phyloP scores from a whole-genome alignment of 2,329 filamentous ascomycete species.

The Sphaerulina musiva region DNA sequence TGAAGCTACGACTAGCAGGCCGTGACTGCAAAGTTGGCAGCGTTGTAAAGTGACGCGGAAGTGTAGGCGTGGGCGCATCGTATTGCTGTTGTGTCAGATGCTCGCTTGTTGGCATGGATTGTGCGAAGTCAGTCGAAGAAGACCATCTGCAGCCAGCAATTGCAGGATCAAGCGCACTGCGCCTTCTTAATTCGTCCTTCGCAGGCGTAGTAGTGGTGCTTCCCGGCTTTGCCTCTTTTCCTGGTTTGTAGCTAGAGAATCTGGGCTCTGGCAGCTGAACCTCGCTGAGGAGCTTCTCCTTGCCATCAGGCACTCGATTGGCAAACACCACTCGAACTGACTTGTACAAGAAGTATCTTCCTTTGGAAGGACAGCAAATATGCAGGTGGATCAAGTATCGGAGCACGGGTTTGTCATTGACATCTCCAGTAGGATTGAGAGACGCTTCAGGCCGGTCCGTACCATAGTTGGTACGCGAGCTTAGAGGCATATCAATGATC shows the following conservation, averaged over 20 bases:
- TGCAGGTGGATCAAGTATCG: constrained; percentile 89
- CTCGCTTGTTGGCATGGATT: constrained; percentile 21
- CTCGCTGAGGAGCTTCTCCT: constrained; percentile 86
- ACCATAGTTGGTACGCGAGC: constrained; percentile 41
- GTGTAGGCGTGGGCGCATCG: constrained; percentile 19
- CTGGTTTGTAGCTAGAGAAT: constrained; percentile 75
- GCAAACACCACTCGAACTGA: constrained; percentile 92
- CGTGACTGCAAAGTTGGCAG: constrained; percentile 28
- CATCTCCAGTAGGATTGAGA: constrained; percentile 45
- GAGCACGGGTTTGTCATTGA: constrained; percentile 63
- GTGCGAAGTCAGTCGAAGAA: constrained; percentile 17
- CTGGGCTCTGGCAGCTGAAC: constrained; percentile 81
- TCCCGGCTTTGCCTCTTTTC: constrained; percentile 37
- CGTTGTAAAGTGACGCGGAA: constrained; percentile 24
- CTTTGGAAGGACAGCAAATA: constrained; percentile 79
- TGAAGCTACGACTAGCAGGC: constrained; percentile 27
- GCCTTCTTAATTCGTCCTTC: constrained; percentile 15
- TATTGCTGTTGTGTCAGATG: constrained; percentile 25
- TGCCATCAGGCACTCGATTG: constrained; percentile 89
- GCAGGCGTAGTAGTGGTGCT: constrained; percentile 7
- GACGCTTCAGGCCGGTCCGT: constrained; percentile 50
- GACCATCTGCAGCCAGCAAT: constrained; percentile 5
- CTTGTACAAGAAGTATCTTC: constrained; percentile 84
- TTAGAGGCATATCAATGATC: constrained; percentile 61
- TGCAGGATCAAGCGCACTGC: constrained; percentile 15